Base-by-base conservation (phyloP, 2,329 filamentous ascomycete species). In the Rhinocladiella mackenziei region DNA sequence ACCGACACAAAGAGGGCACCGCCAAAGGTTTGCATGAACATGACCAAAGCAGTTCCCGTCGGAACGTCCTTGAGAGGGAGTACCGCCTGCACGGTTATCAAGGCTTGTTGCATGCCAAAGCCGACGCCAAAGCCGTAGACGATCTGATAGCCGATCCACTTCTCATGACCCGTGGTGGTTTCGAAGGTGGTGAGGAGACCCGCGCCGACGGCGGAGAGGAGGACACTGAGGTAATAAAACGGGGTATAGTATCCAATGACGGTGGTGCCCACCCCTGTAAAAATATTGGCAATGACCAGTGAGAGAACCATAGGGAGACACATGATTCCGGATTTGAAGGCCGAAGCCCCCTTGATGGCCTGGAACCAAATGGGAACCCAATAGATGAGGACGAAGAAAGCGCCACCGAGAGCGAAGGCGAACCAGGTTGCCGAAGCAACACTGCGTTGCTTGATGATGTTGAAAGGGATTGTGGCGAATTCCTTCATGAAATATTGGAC, bases 1-100 rank as follows among this genome's bases (percentile, higher is more conserved):
- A 76, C 65, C 3, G 69, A 69, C 19, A 80, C 67, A 48, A 78
- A 78, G 1, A 79, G 38, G 0, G 66, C 60, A 2, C 66, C 67
- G n/a, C 64, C 63, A n/a, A 70, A 62, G 2, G 62, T 68, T 34
- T 69, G 65, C 30, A 47, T 47, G 53, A 68, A 70, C 41, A 66
- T 63, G 11, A 68, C 58, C 30, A 68, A 55, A 3, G 66, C 61
- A 49, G 68, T 69, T 2, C 62, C 67, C 3, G 62, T 59, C 2
- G 68, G 65, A n/a, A 70, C 45, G 29, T 68, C 59, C 9, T 56
- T 54, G 1, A 62, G 45, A 4, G 56, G 48, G 2, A 70, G 51
- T 1, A 60, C 54, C 19, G 67, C 65, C 50, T 71, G 68, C 5
- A 66, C 59, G 3, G 68, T 68, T 34, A 70, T 62, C 30, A 68